phyloP scores from a whole-genome alignment of 2,329 filamentous ascomycete genomes.

The Venturia effusa region DNA sequence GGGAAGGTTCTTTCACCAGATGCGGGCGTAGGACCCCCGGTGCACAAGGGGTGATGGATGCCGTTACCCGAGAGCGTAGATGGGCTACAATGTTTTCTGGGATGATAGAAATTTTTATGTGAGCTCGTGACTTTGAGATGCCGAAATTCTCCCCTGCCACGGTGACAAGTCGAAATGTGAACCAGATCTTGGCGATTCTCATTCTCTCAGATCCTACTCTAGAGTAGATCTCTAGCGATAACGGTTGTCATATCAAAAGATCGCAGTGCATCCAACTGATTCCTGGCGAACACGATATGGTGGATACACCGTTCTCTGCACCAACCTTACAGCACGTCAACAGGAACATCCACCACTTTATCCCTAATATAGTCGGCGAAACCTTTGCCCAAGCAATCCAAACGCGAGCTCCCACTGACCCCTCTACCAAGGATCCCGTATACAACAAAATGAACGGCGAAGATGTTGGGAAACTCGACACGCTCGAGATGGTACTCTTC shows the following conservation, averaged over 20 bases:
- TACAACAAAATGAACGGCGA: slow-evolving; percentile 26
- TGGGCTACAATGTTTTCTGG: background rate
- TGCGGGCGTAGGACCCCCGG: too few species aligned
- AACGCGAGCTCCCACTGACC: slow-evolving; percentile 13
- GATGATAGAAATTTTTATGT: background rate
- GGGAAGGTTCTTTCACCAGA: background rate
- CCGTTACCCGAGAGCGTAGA: background rate
- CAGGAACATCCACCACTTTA: slow-evolving; percentile 15
- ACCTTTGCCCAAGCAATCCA: slow-evolving; percentile 16
- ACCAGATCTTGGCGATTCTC: background rate
- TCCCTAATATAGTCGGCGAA: slow-evolving; percentile 15
- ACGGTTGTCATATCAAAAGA: too few species aligned
- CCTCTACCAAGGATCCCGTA: slow-evolving; percentile 26
- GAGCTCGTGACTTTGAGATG: too few species aligned
- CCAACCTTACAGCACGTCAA: background rate
- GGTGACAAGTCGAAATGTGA: too few species aligned
- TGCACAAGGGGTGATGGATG: background rate
- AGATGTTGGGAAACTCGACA: slow-evolving; percentile 22
- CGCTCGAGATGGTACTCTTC: slow-evolving; percentile 18
- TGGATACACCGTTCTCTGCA: background rate
- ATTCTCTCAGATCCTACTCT: background rate
- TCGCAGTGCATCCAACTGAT: background rate
- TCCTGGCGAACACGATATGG: background rate
- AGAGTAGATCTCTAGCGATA: too few species aligned
- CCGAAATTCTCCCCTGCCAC: too few species aligned